Evolutionary conservation across 352 stramenopile genomes (phyloP), one percentile per base, ranked within the genome.

Genomic region (Aphanomyces invadans): DNA sequence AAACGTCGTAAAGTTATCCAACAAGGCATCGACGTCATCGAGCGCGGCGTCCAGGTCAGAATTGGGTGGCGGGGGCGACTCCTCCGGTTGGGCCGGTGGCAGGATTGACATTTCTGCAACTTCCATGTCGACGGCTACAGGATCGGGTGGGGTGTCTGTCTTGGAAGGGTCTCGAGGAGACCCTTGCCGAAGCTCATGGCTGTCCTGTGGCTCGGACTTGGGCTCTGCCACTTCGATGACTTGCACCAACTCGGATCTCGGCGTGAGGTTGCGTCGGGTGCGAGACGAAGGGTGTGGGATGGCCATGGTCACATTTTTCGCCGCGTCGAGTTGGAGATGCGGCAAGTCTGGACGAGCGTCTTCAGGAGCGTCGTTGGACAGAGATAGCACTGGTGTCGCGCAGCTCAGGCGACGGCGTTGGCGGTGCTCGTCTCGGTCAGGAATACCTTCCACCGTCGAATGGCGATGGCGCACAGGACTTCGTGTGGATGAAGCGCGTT

Each of bases 21-120:
- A n/a, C 12, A 57, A 28, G 32, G 4, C 49, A 33, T 57, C 49
- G 49, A 57, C 49, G 49, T 57, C 49, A n/a, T 57, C 49, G 25
- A 21, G n/a, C 49, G 49, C 12, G 12, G 25, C 23, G 19, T 57
- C 49, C 17, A n/a, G 17, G 15, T 48, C 15, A 48, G 39, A n/a
- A n/a, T 15, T n/a, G 17, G 39, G 15, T 15, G 39, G 17, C 11
- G 46, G 46, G 10, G 1, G 46, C 1, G 28, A 12, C 9, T 1
- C 25, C 12, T 21, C 9, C 28, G 46, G 46, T 11, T 12, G 10
- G 19, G 19, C 19, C 19, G 46, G 21, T 12, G 23, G 46, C 25
- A 21, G 21, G 19, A 23, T 28, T 54, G 46, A 10, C 11, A 23
- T 29, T 23, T 54, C 46, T 11, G 19, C 25, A 10, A 54, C 1